These are phyloP conservation scores for Rhodotorula sp. DNA, from an alignment of 1,284 basidiomycete species.

Conservation along the genomic window DNA sequence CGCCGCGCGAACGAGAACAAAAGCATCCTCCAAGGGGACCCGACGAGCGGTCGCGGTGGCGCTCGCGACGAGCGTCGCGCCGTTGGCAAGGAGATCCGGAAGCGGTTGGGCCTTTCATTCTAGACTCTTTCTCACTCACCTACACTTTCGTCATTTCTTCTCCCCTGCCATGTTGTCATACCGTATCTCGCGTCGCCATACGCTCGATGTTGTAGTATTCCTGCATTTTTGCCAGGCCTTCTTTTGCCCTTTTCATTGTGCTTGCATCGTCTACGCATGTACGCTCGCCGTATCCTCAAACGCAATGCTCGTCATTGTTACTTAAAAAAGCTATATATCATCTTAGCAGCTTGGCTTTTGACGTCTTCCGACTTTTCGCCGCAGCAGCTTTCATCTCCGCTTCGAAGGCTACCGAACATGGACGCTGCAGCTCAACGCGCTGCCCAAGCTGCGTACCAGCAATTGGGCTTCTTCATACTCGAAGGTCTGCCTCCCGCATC, in stretches of 20 bases:
- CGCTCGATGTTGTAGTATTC: neutral
- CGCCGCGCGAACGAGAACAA: slow-evolving; percentile 46
- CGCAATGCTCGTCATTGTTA: too few relatives aligned
- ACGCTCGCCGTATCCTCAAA: too few relatives aligned
- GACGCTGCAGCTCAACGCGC: neutral
- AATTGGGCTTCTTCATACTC: slow-evolving; percentile 34
- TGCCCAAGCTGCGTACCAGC: neutral
- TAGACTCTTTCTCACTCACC: neutral
- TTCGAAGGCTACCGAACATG: neutral
- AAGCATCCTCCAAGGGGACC: slow-evolving; percentile 40
- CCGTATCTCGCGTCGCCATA: neutral
- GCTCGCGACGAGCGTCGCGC: slow-evolving; percentile 40
- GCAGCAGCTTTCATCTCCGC: neutral
- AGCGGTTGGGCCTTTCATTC: slow-evolving; percentile 32
- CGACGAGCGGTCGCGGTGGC: slow-evolving; percentile 39
- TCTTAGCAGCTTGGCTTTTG: too few relatives aligned
- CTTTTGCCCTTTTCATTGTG: neutral
- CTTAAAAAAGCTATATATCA: too few relatives aligned
- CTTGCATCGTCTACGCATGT: neutral
- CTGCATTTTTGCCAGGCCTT: neutral
- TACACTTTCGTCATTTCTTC: too few relatives aligned
- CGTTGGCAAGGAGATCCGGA: slow-evolving; percentile 40
- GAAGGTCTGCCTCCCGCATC: slow-evolving; percentile 26
- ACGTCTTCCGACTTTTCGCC: too few relatives aligned
- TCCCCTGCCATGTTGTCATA: too few relatives aligned